phyloP scores from a whole-genome alignment of 352 stramenopile genomes.

The Globisporangium iwayamae region DNA sequence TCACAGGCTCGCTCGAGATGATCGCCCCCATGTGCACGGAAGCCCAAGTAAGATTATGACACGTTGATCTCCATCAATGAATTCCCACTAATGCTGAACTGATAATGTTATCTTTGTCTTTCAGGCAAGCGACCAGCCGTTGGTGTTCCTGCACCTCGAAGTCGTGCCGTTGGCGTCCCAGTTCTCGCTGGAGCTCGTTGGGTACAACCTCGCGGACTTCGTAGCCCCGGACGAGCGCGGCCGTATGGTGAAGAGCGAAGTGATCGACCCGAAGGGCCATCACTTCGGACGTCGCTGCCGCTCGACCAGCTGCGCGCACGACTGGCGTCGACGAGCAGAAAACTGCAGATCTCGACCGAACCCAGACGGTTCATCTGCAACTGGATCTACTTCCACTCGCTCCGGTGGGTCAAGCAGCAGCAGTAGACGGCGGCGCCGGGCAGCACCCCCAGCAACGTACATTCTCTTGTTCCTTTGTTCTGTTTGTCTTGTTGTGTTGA shows the following conservation, averaged over 20 bases:
- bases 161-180: not conserved
- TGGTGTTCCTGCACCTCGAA: conserved; percentile 3
- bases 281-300: not conserved
- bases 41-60: not conserved
- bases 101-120: not conserved
- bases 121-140: not conserved
- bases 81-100: not conserved
- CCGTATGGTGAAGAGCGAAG: not conserved
- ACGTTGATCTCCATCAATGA: not conserved
- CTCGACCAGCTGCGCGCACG: not conserved
- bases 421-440: not conserved
- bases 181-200: conserved; percentile 4
- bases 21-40: not conserved
- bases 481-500: not conserved
- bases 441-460: not conserved
- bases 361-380: conserved; percentile 5
- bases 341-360: not conserved
- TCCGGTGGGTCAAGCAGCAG: conserved; percentile 2
- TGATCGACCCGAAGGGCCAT: conserved; percentile 3
- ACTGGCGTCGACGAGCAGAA: not conserved
- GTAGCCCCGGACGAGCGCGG: not conserved
- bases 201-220: not conserved
- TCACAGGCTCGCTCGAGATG: not conserved
- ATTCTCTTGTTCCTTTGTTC: not conserved
- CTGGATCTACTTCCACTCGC: conserved; percentile 6